Evolutionary conservation across 2,329 filamentous ascomycete genomes (phyloP).

Genomic region (Trichoderma sp.): DNA sequence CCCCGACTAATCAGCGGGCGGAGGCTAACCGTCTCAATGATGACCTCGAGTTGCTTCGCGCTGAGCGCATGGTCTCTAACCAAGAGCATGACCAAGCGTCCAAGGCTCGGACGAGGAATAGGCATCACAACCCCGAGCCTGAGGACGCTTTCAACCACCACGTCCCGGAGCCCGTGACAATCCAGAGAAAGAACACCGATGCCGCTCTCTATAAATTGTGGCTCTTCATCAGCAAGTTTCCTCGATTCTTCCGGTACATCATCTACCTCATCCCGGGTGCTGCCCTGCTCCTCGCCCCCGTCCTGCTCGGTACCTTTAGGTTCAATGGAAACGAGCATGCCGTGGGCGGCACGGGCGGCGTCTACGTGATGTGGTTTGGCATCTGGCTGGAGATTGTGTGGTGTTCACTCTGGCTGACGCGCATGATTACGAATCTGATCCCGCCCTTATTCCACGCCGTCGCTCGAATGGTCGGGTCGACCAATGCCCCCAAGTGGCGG

Average conservation of each 20-base stretch:
- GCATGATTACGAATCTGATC: slow-evolving; percentile 56
- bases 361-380: slow-evolving; percentile 84
- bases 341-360: slow-evolving; percentile 69
- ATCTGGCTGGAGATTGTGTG: slow-evolving; percentile 95
- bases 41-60: slow-evolving; percentile 53
- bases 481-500: slow-evolving; percentile 89
- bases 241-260: slow-evolving; percentile 53
- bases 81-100: slow-evolving; percentile 43
- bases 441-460: slow-evolving; percentile 52
- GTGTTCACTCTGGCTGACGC: slow-evolving; percentile 82
- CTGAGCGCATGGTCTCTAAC: slow-evolving; percentile 50
- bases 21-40: slow-evolving; percentile 49
- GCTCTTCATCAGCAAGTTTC: slow-evolving; percentile 52
- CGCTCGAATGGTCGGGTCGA: slow-evolving; percentile 75
- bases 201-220: slow-evolving; percentile 47
- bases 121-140: slow-evolving; percentile 42
- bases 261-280: slow-evolving; percentile 53
- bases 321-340: slow-evolving; percentile 47
- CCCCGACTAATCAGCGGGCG: slow-evolving; percentile 38
- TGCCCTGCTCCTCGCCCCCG: slow-evolving; percentile 49
- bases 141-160: slow-evolving; percentile 53
- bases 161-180: slow-evolving; percentile 34
- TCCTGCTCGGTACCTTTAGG: slow-evolving; percentile 49
- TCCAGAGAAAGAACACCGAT: slow-evolving; percentile 40
- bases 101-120: slow-evolving; percentile 35